Evolutionary conservation across 345 rosid genomes (phyloP).

Genomic region (Citrus reticulata): DNA sequence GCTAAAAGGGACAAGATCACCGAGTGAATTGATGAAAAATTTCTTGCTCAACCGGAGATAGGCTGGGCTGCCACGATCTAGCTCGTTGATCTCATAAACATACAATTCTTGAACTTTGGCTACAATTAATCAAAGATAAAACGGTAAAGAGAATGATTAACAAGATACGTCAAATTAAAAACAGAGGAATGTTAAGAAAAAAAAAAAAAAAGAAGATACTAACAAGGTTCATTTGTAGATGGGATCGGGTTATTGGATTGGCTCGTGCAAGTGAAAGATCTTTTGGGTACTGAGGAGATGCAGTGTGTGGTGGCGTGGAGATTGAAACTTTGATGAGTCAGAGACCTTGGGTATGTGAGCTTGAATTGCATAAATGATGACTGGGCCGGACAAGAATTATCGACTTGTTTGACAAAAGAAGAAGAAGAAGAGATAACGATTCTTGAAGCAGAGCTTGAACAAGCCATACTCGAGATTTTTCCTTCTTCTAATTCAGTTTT

Average conservation of each 20-base stretch:
- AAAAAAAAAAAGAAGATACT: neutral
- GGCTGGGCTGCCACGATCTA: conserved; percentile 83
- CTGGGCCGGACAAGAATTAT: conserved; percentile 1
- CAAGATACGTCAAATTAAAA: too few species aligned
- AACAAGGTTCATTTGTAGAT: conserved; percentile 30
- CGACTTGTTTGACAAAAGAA: neutral
- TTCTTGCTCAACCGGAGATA: conserved; percentile 69
- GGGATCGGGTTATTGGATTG: conserved; percentile 16
- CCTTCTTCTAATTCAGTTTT: neutral
- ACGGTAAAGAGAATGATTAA: neutral
- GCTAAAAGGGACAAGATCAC: conserved; percentile 88
- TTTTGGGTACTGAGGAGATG: conserved; percentile 6
- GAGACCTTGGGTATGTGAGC: conserved; percentile 13
- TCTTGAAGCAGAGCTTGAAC: conserved; percentile 25
- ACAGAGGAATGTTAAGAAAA: too few species aligned
- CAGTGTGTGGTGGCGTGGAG: neutral
- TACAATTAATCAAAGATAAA: conserved; percentile 4
- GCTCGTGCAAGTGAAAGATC: conserved; percentile 45
- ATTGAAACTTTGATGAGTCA: conserved; percentile 6
- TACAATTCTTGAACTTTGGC: conserved; percentile 58
- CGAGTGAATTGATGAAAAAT: conserved; percentile 60
- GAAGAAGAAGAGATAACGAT: neutral
- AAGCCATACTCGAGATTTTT: conserved; percentile 23
- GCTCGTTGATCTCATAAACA: conserved; percentile 82
- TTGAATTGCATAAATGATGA: conserved; percentile 3